phyloP scores from a whole-genome alignment of 345 rosid genomes.

The Carallia brachiata region DNA sequence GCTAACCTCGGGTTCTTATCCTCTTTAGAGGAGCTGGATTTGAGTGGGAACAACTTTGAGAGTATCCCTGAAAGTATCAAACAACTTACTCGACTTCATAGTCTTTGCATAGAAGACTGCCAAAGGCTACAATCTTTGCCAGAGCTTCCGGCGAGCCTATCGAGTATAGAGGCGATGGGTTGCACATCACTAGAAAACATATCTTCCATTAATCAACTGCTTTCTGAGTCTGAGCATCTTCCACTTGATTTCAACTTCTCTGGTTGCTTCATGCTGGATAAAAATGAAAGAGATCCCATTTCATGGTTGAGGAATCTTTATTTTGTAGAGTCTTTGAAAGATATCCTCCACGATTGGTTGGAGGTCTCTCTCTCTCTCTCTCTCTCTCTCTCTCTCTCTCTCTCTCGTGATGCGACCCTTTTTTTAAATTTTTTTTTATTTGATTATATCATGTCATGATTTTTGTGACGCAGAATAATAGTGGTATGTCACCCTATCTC shows the following conservation, averaged over 20 bases:
- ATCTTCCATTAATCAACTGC: not conserved
- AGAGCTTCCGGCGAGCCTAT: constrained; percentile 7
- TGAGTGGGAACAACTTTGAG: not conserved
- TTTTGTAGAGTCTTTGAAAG: too few species aligned
- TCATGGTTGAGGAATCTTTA: not conserved
- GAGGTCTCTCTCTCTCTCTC: too few species aligned
- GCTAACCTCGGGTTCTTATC: not conserved
- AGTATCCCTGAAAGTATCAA: constrained; percentile 5
- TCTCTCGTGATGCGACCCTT: too few species aligned
- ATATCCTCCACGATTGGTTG: too few species aligned
- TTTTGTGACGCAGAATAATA: too few species aligned
- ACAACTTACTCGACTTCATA: not conserved
- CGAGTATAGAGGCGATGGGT: not conserved
- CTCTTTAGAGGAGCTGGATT: not conserved
- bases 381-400: not conserved
- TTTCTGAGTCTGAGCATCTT: not conserved
- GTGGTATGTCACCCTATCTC: too few species aligned
- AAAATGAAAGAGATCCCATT: not conserved
- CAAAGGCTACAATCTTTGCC: constrained; percentile 2
- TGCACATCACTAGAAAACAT: not conserved
- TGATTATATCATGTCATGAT: too few species aligned
- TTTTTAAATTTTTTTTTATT: not conserved
- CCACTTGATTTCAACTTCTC: too few species aligned
- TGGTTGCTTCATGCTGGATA: not conserved
- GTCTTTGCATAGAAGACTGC: not conserved